Evolutionary conservation across 1,284 basidiomycete genomes (phyloP), one percentile per base, ranked within the genome.

Genomic region (Albatrellus sp.): DNA sequence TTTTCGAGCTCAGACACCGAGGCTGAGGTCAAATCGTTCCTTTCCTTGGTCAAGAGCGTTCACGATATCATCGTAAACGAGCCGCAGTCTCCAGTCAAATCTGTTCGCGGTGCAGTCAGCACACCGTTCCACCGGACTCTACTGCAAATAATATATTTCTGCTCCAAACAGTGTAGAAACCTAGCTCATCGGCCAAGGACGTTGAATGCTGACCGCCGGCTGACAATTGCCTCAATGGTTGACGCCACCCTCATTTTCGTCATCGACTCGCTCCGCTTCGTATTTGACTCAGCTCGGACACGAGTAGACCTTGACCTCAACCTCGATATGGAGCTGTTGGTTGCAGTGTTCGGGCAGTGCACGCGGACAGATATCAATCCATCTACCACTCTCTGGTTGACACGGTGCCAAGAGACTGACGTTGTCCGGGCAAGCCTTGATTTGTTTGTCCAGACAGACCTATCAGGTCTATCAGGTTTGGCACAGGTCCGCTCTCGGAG

Each of bases 331-430:
- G 78, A 87, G 51, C 67, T 91, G 6, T 66, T 90, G 7, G 77
- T 88, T 4, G 75, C 83, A 12, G 78, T 86, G n/a, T 87, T 92
- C 52, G 78, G 87, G 53, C 81, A 88, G 56, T 82, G 81, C 55
- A 84, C 77, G 3, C 70, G 76, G 11, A 63, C 71, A 8, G 80
- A 84, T 33, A 69, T 90, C 43, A 75, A 74, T 40, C 65, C 73
- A 0, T 78, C 83, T 0, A 75, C 84, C 0, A 63, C 69, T 2
- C 59, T 70, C 11, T 96, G 92, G 91, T 67, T 96, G 37, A 71
- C 80, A 16, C 70, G 78, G 41, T 84, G 89, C 48, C 84, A 90
- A 55, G 85, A 90, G 55, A 80, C 80, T 33, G 85, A 89, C 56
- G 72, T 93, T 14, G 77, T 94, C 52, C 73, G 77, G 35, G 68